phyloP scores from a whole-genome alignment of 2,329 filamentous ascomycete genomes.

The Lachnellula subtilissima region DNA sequence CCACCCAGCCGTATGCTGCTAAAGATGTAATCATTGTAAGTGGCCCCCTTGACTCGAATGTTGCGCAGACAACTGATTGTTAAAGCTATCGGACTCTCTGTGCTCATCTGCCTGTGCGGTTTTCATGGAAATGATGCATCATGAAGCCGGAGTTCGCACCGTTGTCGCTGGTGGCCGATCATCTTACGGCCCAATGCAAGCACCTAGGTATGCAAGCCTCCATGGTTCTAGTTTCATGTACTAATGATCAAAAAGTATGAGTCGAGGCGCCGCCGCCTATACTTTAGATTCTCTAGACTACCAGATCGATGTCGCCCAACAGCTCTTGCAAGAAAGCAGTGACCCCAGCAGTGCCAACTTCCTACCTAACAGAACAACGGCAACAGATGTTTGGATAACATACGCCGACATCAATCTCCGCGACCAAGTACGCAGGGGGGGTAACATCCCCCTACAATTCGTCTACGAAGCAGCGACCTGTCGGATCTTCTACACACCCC shows the following conservation, averaged over 20 bases:
- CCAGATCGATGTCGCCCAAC: constrained; percentile 24
- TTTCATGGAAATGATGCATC: constrained; percentile 50
- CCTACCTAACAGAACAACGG: constrained; percentile 19
- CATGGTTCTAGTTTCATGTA: background rate
- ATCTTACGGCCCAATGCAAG: constrained; percentile 46
- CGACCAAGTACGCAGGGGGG: constrained; percentile 32
- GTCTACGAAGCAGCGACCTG: constrained; percentile 56
- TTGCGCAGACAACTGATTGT: constrained; percentile 19
- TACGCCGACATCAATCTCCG: constrained; percentile 39
- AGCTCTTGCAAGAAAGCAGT: constrained; percentile 13
- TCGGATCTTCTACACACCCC: constrained; percentile 50
- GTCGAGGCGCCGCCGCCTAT: constrained; percentile 44
- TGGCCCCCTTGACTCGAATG: background rate
- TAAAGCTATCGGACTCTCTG: constrained; percentile 47
- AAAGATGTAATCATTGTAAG: constrained; percentile 38
- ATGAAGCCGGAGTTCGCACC: constrained; percentile 48
- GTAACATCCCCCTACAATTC: constrained; percentile 49
- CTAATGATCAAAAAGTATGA: constrained; percentile 38
- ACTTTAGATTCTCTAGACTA: constrained; percentile 20
- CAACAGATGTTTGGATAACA: constrained; percentile 16
- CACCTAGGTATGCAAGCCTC: constrained; percentile 30
- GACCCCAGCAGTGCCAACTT: constrained; percentile 10
- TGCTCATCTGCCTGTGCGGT: constrained; percentile 56
- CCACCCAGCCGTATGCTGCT: constrained; percentile 32
- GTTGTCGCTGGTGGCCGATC: constrained; percentile 48